Evolutionary conservation across 2,329 filamentous ascomycete species (phyloP), one percentile per base, ranked within the genome.

Genomic region (Xylariaceae sp.): DNA sequence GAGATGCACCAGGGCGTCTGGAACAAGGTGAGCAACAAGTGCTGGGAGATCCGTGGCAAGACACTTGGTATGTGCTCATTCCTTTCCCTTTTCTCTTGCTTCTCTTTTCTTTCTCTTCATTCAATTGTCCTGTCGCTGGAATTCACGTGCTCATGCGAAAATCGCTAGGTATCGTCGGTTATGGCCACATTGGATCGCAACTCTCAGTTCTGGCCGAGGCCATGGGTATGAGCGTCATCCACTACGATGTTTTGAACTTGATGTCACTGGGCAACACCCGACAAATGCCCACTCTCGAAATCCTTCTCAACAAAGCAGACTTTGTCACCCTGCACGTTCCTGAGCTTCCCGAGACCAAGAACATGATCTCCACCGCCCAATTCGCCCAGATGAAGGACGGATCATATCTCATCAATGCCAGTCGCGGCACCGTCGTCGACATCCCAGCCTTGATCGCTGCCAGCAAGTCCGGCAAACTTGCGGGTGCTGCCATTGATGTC

Each of bases 31-130:
- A 96, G 92, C 79, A 83, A 84, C 70, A 92, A 89, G 72, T 99
- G 94, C 82, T 97, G 94, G 94, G 94, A 99, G 75, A 92, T 97
- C 69, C 87, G 94, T 69, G 94, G 94, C 73, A 99, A 99, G 82
- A 97, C 93, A 49, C 82, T 99, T 56, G 94, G 89, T 86, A 76
- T 61, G 78, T 72, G 10, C 10, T 23, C 51, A 39, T 56, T 51
- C 35, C 50, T 23, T 54, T 39, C 52, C 18, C 50, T 23, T 54
- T 39, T 53, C 18, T 55, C 37, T 42, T 13, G 5, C 37, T 30
- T 42, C 37, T 42, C 37, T 42, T 7, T 9, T 3, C 37, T 42
- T 42, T 42, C 37, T 13, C 5, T 30, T 30, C 23, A 30, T 30
- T 4, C 4, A 30, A 4, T 30, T 30, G 4, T 54, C 23, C 17